Conservation (phyloP, 2,329 filamentous ascomycete species). For the Fusarium camptoceras region DNA sequence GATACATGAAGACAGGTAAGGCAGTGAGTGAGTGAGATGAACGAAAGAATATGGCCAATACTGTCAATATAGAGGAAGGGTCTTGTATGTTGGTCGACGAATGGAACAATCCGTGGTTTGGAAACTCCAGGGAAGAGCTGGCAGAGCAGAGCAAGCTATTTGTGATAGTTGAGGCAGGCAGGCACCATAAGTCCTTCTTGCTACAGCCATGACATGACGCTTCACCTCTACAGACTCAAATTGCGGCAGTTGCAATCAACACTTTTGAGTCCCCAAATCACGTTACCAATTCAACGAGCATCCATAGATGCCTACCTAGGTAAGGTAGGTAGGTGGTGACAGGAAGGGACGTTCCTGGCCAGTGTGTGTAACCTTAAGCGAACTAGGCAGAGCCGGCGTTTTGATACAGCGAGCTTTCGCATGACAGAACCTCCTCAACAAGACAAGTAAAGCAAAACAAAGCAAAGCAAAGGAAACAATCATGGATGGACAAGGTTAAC, state of each 20-base stretch:
- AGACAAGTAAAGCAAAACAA: background rate
- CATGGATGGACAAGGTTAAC: constrained; percentile 43
- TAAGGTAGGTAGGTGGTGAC: background rate
- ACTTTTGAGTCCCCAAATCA: background rate
- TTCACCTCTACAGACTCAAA: constrained; percentile 3
- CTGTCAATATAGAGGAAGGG: background rate
- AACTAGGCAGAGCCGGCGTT: constrained; percentile 14
- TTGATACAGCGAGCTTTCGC: constrained; percentile 17
- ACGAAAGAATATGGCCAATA: constrained; percentile 5
- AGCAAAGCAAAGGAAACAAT: background rate
- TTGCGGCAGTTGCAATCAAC: constrained; percentile 1
- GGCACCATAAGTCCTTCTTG: constrained; percentile 19
- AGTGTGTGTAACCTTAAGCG: constrained; percentile 23
- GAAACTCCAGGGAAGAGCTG: background rate
- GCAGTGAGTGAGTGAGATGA: background rate
- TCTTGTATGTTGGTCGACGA: background rate
- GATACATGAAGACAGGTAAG: background rate
- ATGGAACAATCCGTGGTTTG: constrained; percentile 2
- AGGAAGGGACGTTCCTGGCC: constrained; percentile 8
- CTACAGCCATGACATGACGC: constrained; percentile 3
- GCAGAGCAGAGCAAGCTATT: background rate
- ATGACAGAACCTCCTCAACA: constrained; percentile 6
- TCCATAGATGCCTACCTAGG: background rate
- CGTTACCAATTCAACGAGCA: constrained; percentile 1
- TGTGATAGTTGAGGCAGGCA: constrained; percentile 4